phyloP scores from a whole-genome alignment of 208 protist genomes.

The Naegleria fowleri region DNA sequence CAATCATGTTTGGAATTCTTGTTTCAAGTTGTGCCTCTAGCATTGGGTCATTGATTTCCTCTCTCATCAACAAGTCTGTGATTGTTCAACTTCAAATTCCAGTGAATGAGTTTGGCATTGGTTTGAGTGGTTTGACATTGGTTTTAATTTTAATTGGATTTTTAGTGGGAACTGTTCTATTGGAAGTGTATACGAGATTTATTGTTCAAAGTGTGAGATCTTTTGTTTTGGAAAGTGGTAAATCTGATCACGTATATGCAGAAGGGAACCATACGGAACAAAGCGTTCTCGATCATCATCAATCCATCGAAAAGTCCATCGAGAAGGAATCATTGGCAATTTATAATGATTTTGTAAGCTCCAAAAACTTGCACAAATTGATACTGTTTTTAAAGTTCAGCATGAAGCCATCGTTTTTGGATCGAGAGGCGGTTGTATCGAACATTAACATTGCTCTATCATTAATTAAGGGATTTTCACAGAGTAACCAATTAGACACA shows the following conservation, averaged over 20 bases:
- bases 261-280: neutral
- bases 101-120: neutral
- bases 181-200: neutral
- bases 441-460: neutral
- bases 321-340: neutral
- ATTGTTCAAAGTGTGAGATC: neutral
- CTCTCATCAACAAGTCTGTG: neutral
- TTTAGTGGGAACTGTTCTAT: neutral
- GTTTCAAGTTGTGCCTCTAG: neutral
- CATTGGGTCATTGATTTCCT: neutral
- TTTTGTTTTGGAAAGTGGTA: neutral
- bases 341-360: neutral
- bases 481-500: neutral
- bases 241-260: neutral
- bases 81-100: no score
- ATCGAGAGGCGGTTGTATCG: neutral
- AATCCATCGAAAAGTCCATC: neutral
- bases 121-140: neutral
- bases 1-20: neutral
- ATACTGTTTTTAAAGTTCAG: neutral
- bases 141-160: neutral
- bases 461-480: neutral
- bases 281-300: neutral
- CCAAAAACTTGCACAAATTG: neutral
- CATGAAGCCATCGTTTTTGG: neutral